These are phyloP conservation scores for Apiotrichum veenhuisii DNA, from an alignment of 1,284 basidiomycete genomes.

Conservation along the genomic window DNA sequence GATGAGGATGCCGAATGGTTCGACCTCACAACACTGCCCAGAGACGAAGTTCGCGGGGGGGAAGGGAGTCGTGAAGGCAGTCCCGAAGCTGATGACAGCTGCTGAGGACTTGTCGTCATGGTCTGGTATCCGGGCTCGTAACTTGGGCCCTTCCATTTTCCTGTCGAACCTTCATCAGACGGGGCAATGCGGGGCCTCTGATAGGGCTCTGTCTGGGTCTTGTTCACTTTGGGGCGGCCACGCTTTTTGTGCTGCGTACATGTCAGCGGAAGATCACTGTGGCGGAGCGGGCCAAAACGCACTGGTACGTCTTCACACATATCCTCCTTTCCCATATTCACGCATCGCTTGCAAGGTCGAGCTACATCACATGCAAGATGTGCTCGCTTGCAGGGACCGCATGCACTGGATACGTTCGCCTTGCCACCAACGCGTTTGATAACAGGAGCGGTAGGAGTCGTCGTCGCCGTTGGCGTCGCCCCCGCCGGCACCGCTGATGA, in stretches of 20 bases:
- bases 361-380: constrained; percentile 45
- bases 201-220: constrained; percentile 34
- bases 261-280: background rate
- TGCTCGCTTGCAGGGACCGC: constrained; percentile 44
- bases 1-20: constrained; percentile 2
- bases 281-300: constrained; percentile 13
- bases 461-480: background rate
- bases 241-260: constrained; percentile 42
- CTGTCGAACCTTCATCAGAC: constrained; percentile 2
- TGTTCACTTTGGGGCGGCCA: constrained; percentile 42
- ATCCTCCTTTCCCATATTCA: constrained; percentile 42
- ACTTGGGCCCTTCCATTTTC: constrained; percentile 24
- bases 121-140: constrained; percentile 25
- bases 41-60: constrained; percentile 4
- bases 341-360: constrained; percentile 47
- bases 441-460: background rate
- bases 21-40: background rate
- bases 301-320: constrained; percentile 47
- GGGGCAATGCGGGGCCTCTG: constrained; percentile 8
- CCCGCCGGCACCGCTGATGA: background rate
- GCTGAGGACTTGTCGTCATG: constrained; percentile 5
- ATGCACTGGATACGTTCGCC: constrained; percentile 38
- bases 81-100: background rate
- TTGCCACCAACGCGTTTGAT: constrained; percentile 30
- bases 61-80: constrained; percentile 6